phyloP scores from a whole-genome alignment of 2,329 filamentous ascomycete species.

The Phialocephala subalpina region DNA sequence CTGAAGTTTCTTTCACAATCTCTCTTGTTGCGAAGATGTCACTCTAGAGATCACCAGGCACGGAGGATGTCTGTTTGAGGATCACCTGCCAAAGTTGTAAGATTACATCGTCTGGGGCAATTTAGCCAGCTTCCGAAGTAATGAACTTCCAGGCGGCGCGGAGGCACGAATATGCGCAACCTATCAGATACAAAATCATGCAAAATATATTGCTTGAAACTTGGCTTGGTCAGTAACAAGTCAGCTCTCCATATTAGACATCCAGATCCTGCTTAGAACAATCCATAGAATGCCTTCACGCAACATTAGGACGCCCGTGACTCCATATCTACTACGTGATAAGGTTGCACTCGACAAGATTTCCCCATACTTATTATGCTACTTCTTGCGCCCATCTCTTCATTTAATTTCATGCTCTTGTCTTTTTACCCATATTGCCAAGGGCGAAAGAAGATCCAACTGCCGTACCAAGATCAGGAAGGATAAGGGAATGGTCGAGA shows the following conservation, averaged over 20 bases:
- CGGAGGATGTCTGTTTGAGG: neutral
- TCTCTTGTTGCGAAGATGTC: neutral
- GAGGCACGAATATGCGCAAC: neutral
- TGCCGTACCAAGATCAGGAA: constrained; percentile 8
- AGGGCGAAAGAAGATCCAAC: neutral
- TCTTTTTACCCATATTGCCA: constrained; percentile 15
- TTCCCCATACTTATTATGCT: constrained; percentile 3
- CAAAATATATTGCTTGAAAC: neutral
- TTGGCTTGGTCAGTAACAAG: constrained; percentile 7
- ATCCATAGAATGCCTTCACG: neutral
- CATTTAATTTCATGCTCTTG: constrained; percentile 5
- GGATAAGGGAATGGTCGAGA: constrained; percentile 1
- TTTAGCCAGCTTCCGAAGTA: constrained; percentile 7
- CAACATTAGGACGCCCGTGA: constrained; percentile 5
- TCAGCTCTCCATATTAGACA: constrained; percentile 12
- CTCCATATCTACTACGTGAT: constrained; percentile 9
- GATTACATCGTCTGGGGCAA: neutral
- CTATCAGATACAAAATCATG: neutral
- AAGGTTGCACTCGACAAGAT: constrained; percentile 4
- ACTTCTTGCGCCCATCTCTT: neutral
- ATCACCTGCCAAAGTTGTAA: neutral
- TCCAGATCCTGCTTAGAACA: constrained; percentile 3
- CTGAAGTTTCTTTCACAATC: neutral
- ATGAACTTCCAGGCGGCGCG: neutral
- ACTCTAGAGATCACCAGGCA: neutral